Evolutionary conservation across 2,329 filamentous ascomycete species (phyloP), one percentile per base, ranked within the genome.

Genomic region (Cytospora piceicola): DNA sequence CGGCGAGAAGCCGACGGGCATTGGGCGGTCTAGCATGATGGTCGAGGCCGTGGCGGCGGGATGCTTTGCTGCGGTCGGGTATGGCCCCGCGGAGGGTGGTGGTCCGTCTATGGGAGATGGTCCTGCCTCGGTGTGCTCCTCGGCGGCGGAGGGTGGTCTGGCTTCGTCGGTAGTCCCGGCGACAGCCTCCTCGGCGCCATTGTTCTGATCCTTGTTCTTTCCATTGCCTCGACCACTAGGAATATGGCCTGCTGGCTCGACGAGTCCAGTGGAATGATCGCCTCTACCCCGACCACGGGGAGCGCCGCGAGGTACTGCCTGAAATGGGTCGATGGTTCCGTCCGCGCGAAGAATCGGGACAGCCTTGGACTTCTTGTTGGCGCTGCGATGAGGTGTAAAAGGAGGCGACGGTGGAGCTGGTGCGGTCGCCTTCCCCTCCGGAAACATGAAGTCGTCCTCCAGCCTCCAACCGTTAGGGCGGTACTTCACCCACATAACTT

Each of bases 351-450:
- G 29, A 20, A 63, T 66, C 3, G 63, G 66, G 4, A 66, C 62
- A 12, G 66, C 66, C 39, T 57, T 67, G 32, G 66, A 60, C 27
- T 30, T 49, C 46, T 54, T 64, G 52, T 61, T 66, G 27, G 36
- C 51, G 11, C 49, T 51, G 15, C 8, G 29, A 11, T 24, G 51
- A 8, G 57, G 52, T 3, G 63, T 56, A 6, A 52, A 30, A 29
- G 57, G 27, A 27, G 51, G 52, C 20, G 58, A 58, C 17, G 24
- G 42, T 17, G n/a, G 20, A 20, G 59, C 34, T 4, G 59, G 32
- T 4, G 22, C 20, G 20, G 34, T 27, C 8, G 24, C 24, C 17
- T n/a, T 9, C 8, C 49, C 52, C 46, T 57, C 29, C 6, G 66
- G 56, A 24, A 62, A 51, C 17, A 58, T 55, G 22, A 63, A 30